Evolutionary conservation across 192 early-diverging fungal species (phyloP), one percentile per base, ranked within the genome.

Genomic region (Chytriomyces sp.): DNA sequence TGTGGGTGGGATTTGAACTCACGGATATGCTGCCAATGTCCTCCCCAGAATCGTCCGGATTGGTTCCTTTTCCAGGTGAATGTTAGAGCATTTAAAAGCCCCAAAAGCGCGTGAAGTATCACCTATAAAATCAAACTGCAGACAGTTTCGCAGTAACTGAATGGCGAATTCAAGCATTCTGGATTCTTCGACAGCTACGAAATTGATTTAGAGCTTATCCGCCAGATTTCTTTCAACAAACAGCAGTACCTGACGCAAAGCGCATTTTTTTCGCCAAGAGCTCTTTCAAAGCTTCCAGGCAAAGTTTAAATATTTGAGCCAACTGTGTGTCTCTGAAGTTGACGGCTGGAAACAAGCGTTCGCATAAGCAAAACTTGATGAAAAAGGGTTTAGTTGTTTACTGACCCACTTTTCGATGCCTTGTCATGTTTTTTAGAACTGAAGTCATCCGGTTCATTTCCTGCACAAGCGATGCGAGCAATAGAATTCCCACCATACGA

Each of bases 81-180:
- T 28, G 13, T 13, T 1, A 9, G 62, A 20, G 5, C 18, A 50
- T 50, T 18, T 43, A n/a, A 35, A 35, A 35, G 57, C 64, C 8
- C 71, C 53, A 20, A 57, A 57, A 18, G 53, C 46, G 67, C 24
- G 1, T 1, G 13, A 28, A 26, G 85, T 85, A 70, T 89, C 90
- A 45, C 93, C 93, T 46, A 93, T 92, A 75, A 95, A 95, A 78
- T 95, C 94, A 85, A 93, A 95, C 0, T 82, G 81, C 61, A 95
- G 75, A 73, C 94, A 95, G 46, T 87, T 89, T 44, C 85, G 71
- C 49, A 94, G 81, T 48, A 94, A 82, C 69, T 80, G 75, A 75
- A 94, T 78, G 35, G 85, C 80, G 78, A 82, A 80, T 64, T 90
- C 85, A 13, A 64, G 50, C 61, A 86, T 82, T 6, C 81, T 72